These are phyloP conservation scores for Cylindrotheca closterium DNA, from an alignment of 108 stramenopile species.

Conservation along the genomic window DNA sequence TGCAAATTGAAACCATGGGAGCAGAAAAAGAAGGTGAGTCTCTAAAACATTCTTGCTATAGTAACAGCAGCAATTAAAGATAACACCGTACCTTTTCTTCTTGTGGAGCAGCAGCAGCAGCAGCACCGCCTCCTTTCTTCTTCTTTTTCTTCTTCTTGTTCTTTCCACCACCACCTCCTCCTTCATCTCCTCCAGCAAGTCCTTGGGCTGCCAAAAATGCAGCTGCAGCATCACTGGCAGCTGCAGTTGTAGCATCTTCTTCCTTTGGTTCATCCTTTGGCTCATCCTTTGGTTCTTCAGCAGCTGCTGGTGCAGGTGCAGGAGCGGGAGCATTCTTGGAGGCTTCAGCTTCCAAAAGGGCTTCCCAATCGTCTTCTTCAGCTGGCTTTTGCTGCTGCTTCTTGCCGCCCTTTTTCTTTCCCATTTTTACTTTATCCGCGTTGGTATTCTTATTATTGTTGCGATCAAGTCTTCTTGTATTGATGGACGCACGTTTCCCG, in stretches of 20 bases:
- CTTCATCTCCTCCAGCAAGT: constrained; percentile 44
- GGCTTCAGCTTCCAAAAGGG: constrained; percentile 48
- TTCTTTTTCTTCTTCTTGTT: constrained; percentile 91
- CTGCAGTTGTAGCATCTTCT: constrained; percentile 17
- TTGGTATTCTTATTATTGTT: constrained; percentile 8
- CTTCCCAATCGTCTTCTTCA: constrained; percentile 70
- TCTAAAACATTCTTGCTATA: neutral
- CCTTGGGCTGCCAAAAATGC: constrained; percentile 83
- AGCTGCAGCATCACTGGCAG: constrained; percentile 68
- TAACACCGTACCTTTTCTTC: constrained; percentile 39
- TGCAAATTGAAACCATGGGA: neutral
- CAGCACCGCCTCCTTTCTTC: constrained; percentile 38
- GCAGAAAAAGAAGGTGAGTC: neutral
- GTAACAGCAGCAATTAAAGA: neutral
- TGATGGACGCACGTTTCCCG: no score
- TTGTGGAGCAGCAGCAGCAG: constrained; percentile 34
- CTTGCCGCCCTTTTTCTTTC: constrained; percentile 19
- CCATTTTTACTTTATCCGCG: constrained; percentile 47
- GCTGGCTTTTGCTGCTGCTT: constrained; percentile 8
- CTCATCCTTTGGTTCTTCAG: constrained; percentile 21
- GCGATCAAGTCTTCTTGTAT: no score
- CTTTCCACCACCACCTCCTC: constrained; percentile 36
- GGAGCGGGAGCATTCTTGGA: constrained; percentile 28
- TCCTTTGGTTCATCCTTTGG: constrained; percentile 9
- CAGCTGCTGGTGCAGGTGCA: constrained; percentile 1